A percentile compares a stretch with the other conserved stretches of the same genome.
Conservation (phyloP, 257 asterid genomes). For the Fraxinus excelsior region DNA sequence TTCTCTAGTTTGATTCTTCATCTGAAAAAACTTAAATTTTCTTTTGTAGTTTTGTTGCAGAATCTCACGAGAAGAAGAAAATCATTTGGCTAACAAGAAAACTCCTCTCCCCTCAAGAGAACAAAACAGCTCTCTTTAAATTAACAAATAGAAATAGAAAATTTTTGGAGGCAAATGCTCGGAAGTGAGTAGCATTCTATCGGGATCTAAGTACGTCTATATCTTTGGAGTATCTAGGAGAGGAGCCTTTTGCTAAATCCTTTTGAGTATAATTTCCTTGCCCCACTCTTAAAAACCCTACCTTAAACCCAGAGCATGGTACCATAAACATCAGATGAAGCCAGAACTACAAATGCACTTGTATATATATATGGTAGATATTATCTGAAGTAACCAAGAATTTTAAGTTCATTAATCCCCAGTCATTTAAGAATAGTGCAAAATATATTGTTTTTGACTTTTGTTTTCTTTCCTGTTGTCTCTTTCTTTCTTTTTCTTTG, state of each 20-base stretch:
- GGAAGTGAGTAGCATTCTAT: conserved; percentile 57
- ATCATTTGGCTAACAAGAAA: neutral
- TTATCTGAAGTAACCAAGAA: too few species aligned
- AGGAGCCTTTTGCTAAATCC: neutral
- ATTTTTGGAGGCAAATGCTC: conserved; percentile 65
- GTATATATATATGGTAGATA: too few species aligned
- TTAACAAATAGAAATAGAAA: conserved; percentile 81
- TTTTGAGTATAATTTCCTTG: neutral
- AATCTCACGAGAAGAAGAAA: neutral
- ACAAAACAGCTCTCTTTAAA: conserved; percentile 35
- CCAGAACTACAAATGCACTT: neutral
- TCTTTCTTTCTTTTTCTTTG: neutral
- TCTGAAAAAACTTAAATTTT: neutral
- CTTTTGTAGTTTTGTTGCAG: neutral
- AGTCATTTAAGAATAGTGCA: neutral
- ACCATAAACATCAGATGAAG: neutral
- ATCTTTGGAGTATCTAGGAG: neutral
- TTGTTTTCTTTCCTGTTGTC: too few species aligned
- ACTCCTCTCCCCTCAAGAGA: neutral
- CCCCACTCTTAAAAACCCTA: neutral
- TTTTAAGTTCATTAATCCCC: neutral
- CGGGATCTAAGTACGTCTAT: conserved; percentile 74
- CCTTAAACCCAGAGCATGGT: neutral
- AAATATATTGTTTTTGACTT: neutral
- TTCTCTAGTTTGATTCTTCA: neutral